A percentile compares a stretch with the other conserved stretches of the same genome.
These are phyloP conservation scores for Colletotrichum kahawae DNA, from an alignment of 2,329 filamentous ascomycete genomes.

Conservation along the genomic window DNA sequence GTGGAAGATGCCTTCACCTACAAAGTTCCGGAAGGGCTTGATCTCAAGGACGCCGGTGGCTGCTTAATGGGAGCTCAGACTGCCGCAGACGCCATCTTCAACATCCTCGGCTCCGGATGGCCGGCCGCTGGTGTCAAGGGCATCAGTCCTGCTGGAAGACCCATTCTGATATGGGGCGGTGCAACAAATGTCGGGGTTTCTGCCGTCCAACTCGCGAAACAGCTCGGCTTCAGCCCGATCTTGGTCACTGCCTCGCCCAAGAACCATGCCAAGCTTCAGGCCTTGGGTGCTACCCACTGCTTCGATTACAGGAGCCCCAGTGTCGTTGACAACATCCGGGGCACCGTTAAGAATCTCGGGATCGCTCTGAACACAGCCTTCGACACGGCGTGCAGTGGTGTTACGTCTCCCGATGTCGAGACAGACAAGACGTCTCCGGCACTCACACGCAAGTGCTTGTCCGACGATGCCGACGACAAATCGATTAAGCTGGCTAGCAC, in stretches of 20 bases:
- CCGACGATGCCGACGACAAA: background rate
- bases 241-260: slow-evolving; percentile 34
- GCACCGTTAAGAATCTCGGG: background rate
- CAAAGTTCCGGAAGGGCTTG: background rate
- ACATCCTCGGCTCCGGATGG: background rate
- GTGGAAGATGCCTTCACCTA: background rate
- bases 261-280: slow-evolving; percentile 34
- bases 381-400: background rate
- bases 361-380: background rate
- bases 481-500: background rate
- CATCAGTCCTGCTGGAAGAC: background rate
- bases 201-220: slow-evolving; percentile 39
- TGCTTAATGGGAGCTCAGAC: background rate
- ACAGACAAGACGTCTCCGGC: background rate
- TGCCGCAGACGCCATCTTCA: background rate
- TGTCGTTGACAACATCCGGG: background rate
- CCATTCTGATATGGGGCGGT: slow-evolving; percentile 42
- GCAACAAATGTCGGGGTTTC: slow-evolving; percentile 36
- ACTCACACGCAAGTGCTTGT: background rate
- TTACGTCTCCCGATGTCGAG: background rate
- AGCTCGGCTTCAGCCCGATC: slow-evolving; percentile 33
- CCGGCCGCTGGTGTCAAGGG: background rate
- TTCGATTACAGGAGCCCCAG: slow-evolving; percentile 34
- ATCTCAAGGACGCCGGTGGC: background rate
- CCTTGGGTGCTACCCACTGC: slow-evolving; percentile 35